Base-by-base conservation (phyloP, 2,329 filamentous ascomycete species). In the Xylaria sp. region DNA sequence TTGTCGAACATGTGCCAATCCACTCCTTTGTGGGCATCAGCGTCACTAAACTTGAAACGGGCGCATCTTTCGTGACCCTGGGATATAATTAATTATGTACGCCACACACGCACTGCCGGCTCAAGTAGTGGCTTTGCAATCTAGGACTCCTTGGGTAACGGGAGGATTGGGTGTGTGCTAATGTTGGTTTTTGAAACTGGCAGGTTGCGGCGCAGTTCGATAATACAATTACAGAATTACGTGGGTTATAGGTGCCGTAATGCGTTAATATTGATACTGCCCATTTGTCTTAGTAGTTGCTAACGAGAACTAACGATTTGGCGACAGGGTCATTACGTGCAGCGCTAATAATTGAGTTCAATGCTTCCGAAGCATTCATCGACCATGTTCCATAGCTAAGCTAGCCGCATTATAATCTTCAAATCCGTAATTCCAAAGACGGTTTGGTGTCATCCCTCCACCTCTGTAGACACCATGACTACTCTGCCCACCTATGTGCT, bases 401-500 rank as follows among this genome's bases (percentile, higher is more conserved):
- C 52, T 66, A 36, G 66, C 59, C 18, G 72, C 68, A 45, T 75
- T 69, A 41, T 73, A 73, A n/a, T 57, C 63, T 61, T 75, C 74
- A 28, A 76, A 76, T 41, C 52, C 52, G 61, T 68, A n/a, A n/a
- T n/a, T n/a, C n/a, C n/a, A n/a, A n/a, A n/a, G n/a, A n/a, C n/a
- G n/a, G n/a, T n/a, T n/a, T n/a, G n/a, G n/a, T n/a, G n/a, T n/a
- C n/a, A n/a, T n/a, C n/a, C n/a, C n/a, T n/a, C n/a, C n/a, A n/a
- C n/a, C n/a, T n/a, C n/a, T n/a, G n/a, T n/a, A n/a, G n/a, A 32
- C 23, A 2, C 45, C 32, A 52, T 77, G 75, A 13, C 71, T 72
- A 43, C 76, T 76, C 52, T 72, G 69, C 3, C 74, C 73, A 3
- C 76, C 75, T 1, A 77, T 67, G 57, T 77, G 76, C 60, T 77